These are phyloP conservation scores for Perilla frutescens DNA, from an alignment of 257 asterid genomes.

Conservation along the genomic window DNA sequence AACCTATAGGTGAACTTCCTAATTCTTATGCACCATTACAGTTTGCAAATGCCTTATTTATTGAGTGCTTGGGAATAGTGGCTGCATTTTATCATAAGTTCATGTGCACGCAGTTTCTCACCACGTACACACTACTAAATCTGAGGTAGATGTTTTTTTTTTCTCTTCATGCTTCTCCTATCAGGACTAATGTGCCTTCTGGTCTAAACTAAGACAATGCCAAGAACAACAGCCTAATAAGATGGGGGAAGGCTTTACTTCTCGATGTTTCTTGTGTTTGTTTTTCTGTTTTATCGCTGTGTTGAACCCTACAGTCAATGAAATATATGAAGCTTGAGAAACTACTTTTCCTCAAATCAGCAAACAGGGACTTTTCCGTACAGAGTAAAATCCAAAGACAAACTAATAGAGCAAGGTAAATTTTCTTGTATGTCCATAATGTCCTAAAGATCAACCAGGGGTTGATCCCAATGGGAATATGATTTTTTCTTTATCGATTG, in stretches of 20 bases:
- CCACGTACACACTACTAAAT: too few relatives aligned
- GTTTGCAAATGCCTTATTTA: constrained; percentile 3
- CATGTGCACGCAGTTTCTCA: too few relatives aligned
- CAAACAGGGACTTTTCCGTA: not conserved
- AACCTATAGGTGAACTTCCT: constrained; percentile 54
- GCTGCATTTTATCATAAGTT: too few relatives aligned
- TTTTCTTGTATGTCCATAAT: constrained; percentile 1
- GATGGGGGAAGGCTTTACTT: not conserved
- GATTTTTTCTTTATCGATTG: not conserved
- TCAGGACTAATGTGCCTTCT: not conserved
- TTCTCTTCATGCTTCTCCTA: not conserved
- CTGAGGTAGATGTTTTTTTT: too few relatives aligned
- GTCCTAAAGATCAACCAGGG: constrained; percentile 1
- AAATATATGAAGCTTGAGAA: too few relatives aligned
- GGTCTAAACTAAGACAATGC: not conserved
- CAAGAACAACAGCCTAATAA: not conserved
- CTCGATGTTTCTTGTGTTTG: not conserved
- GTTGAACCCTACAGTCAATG: not conserved
- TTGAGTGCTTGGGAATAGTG: too few relatives aligned
- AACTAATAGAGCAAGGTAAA: not conserved
- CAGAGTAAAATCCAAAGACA: constrained; percentile 6
- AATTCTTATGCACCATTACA: not conserved
- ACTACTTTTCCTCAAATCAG: not conserved
- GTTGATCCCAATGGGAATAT: not conserved
- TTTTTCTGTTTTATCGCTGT: not conserved